A percentile compares a stretch with the other conserved stretches of the same genome.
These are phyloP conservation scores for Globisporangium recalcitrans DNA, from an alignment of 352 stramenopile genomes.

Conservation along the genomic window DNA sequence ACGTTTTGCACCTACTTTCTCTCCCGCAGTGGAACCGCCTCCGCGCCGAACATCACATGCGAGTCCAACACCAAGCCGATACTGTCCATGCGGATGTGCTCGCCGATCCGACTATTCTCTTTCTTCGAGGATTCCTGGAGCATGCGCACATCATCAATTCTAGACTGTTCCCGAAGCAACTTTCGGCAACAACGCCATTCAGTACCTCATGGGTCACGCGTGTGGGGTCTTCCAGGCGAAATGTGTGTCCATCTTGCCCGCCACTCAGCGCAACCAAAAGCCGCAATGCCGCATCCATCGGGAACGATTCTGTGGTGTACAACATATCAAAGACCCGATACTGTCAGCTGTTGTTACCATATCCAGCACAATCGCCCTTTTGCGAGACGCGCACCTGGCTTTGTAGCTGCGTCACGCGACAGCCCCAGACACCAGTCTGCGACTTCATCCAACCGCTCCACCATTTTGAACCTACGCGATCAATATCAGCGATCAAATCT, in stretches of 20 bases:
- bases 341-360: not conserved
- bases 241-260: conserved; percentile 47
- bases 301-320: conserved; percentile 15
- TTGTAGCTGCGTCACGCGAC: conserved; percentile 7
- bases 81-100: conserved; percentile 52
- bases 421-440: conserved; percentile 30
- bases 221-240: conserved; percentile 51
- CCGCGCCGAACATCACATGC: conserved; percentile 26
- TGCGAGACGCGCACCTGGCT: conserved; percentile 10
- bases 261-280: conserved; percentile 56
- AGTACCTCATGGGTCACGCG: conserved; percentile 20
- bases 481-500: not conserved
- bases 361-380: not conserved
- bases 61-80: conserved; percentile 35
- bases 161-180: not conserved
- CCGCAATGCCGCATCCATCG: conserved; percentile 30
- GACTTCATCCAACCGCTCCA: conserved; percentile 31
- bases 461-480: conserved; percentile 22
- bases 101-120: conserved; percentile 31
- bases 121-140: not conserved
- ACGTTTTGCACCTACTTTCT: conserved; percentile 24
- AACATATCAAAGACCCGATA: not conserved
- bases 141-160: not conserved
- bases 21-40: conserved; percentile 30
- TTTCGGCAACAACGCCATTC: not conserved